Base-by-base conservation (phyloP, 2,329 filamentous ascomycete species). In the Chlorencoelia australis region DNA sequence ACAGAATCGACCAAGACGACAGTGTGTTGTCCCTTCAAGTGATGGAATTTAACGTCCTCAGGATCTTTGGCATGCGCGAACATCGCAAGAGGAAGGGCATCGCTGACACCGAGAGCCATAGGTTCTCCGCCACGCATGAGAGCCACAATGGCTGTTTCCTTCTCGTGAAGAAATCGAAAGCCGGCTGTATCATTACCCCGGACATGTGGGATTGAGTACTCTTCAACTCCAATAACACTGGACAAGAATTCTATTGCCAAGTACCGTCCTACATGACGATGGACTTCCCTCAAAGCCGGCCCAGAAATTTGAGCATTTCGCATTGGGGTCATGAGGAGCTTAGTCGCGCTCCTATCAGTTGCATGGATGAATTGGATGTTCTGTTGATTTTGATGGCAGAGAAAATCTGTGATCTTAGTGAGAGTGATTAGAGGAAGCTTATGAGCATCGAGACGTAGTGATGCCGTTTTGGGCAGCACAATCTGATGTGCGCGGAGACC, bases 81-180 rank as follows among this genome's bases (percentile, higher is more conserved):
- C 49, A 59, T 63, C 4, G 73, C 70, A 0, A 39, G 40, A 0
- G 67, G 68, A 4, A 80, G 66, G 0, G 59, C 68, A 0, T 73
- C 62, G 44, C 54, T 71, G 30, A 81, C 59, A 0, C 74, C 74
- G 2, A 67, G 52, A 0, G 75, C 75, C 68, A 81, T 73, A 0
- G 73, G 63, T 43, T 78, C 73, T 7, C 74, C 75, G 2, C 69
- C 73, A 7, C 73, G 69, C 73, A 80, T 79, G n/a, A 79, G 43
- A 0, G 73, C 61, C 1, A 79, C 56, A 30, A 81, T 76, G 1
- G 62, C 39, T 0, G 71, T 79, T 7, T 57, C 35, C 1, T 55
- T 6, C 48, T 79, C 73, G 35, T 66, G 17, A 0, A 28, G 39
- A 2, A 79, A 57, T 5, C 56, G 62, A 46, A 68, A 58, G 0